Base-by-base conservation (phyloP, 306 rosid species). In the Pyrus bretschneideri region DNA sequence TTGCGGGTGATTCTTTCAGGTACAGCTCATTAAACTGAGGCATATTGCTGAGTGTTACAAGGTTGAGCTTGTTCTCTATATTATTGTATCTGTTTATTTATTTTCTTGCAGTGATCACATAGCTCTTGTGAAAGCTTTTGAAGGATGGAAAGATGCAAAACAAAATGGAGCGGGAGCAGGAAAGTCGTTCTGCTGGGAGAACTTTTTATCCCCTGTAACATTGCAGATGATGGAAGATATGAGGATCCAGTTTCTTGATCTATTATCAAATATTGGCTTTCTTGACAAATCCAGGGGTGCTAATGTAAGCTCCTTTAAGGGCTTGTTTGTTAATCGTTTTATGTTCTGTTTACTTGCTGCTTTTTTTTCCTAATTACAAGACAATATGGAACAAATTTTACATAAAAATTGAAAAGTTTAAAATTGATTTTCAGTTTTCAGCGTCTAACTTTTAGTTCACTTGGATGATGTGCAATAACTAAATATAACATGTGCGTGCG, bases 1-100 rank as follows among this genome's bases (percentile, higher is more conserved):
- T 91, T 81, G 95, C 96, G 12, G 93, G 97, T 80, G 96, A 94
- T 81, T 92, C 97, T 80, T 87, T 96, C 91, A 94, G 98, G 98
- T 90, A 63, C 3, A 72, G 81, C 74, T 77, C 65, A 70, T 81
- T 69, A 55, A 69, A 22, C 75, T 61, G 65, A 29, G 72, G 35
- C 45, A 9, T 2, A 42, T 42, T 42, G 31, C 58, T 69, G 69
- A 62, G 38, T 22, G 40, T 72, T 78, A 70, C 70, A 68, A 31
- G 58, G 51, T 73, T 59, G 51, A 44, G 75, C 61, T 46, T 73
- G 69, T 21, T 58, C 46, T 71, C 73, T 79, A 69, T 25, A 51
- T 60, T 68, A 71, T 76, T 68, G 67, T 59, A 62, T 79, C 3
- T 9, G 12, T 10, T 25, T 60, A 64, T 60, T 67, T 61, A 61